phyloP scores from a whole-genome alignment of 2,329 filamentous ascomycete species.

The Myriosclerotinia curreyana region DNA sequence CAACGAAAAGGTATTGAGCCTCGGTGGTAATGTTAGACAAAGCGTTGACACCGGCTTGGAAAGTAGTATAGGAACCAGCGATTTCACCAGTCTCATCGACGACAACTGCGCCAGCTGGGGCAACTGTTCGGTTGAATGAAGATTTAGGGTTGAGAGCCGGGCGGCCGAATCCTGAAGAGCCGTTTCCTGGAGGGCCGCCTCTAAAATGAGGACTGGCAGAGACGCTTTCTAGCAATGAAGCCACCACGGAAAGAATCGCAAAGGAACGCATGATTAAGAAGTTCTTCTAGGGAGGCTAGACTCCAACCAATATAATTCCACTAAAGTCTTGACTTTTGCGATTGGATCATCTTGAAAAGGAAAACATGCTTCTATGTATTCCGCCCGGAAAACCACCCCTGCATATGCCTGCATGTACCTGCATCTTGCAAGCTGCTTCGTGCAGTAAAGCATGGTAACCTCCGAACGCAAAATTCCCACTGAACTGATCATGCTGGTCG shows the following conservation, averaged over 20 bases:
- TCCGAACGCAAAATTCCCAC: neutral
- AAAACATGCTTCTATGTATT: conserved; percentile 5
- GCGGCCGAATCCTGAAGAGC: too few relatives aligned
- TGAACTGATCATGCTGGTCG: too few relatives aligned
- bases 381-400: neutral
- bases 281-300: neutral
- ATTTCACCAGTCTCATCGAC: conserved; percentile 44
- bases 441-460: conserved; percentile 5
- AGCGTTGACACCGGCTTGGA: conserved; percentile 34
- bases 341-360: neutral
- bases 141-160: neutral
- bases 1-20: conserved; percentile 53
- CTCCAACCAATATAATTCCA: too few relatives aligned
- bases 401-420: neutral
- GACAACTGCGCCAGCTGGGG: conserved; percentile 47
- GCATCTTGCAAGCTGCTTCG: conserved; percentile 2
- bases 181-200: too few relatives aligned
- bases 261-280: conserved; percentile 16
- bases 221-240: conserved; percentile 8
- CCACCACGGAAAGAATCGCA: conserved; percentile 12
- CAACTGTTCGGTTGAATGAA: conserved; percentile 39
- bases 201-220: neutral
- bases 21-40: conserved; percentile 45
- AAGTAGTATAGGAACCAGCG: conserved; percentile 25
- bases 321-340: too few relatives aligned